Conservation (phyloP, 1,284 basidiomycete genomes). For the Apiotrichum laibachii region DNA sequence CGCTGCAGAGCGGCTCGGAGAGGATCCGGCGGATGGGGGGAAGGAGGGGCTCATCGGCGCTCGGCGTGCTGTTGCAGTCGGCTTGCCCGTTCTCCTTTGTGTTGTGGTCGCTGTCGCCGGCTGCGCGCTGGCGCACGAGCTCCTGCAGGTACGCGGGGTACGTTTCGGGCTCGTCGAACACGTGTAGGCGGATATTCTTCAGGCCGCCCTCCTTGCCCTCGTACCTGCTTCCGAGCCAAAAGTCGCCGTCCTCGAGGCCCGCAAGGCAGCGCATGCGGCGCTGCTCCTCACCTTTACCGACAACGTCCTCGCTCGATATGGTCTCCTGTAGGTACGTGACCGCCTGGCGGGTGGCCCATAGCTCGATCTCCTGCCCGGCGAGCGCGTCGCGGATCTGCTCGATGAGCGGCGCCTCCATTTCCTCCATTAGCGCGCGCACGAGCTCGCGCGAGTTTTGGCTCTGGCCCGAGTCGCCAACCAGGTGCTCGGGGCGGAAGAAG, state of each 20-base stretch:
- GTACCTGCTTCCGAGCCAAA: slow-evolving; percentile 47
- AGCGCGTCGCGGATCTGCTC: slow-evolving; percentile 59
- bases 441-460: slow-evolving; percentile 46
- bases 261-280: slow-evolving; percentile 39
- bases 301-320: slow-evolving; percentile 30
- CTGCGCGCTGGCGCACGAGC: neutral
- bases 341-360: slow-evolving; percentile 76
- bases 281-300: slow-evolving; percentile 44
- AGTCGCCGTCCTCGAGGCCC: slow-evolving; percentile 41
- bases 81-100: slow-evolving; percentile 8
- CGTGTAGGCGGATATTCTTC: slow-evolving; percentile 31
- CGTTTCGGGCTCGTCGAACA: slow-evolving; percentile 30
- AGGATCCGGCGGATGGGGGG: neutral
- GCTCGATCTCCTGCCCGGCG: slow-evolving; percentile 53
- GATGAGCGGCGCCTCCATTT: slow-evolving; percentile 65
- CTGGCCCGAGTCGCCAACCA: slow-evolving; percentile 27
- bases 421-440: slow-evolving; percentile 55
- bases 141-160: slow-evolving; percentile 12
- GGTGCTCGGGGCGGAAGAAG: slow-evolving; percentile 55
- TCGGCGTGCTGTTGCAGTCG: neutral
- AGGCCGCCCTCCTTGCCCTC: slow-evolving; percentile 29
- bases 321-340: slow-evolving; percentile 53
- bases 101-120: neutral
- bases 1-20: neutral
- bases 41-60: neutral